Evolutionary conservation across 768 basidiomycete genomes (phyloP).

Genomic region (Pulveroboletus sp.): DNA sequence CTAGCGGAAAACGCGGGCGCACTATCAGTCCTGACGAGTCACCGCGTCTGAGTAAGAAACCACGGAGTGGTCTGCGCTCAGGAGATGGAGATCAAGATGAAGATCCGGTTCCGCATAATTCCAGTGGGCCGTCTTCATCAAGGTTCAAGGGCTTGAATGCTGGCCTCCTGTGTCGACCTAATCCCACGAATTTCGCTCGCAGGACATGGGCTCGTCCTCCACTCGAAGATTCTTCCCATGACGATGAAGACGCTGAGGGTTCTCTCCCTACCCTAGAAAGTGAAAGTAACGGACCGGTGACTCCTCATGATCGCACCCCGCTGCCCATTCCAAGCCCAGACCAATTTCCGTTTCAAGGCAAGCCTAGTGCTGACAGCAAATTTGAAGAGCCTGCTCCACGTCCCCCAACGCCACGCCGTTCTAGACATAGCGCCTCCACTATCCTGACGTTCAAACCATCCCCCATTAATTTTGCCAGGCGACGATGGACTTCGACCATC

Average conservation of each 20-base stretch:
- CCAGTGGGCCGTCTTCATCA: constrained; percentile 21
- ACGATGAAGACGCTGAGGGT: constrained; percentile 27
- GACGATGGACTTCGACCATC: constrained; percentile 49
- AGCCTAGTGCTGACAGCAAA: constrained; percentile 14
- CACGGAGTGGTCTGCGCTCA: constrained; percentile 15
- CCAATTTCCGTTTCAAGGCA: constrained; percentile 23
- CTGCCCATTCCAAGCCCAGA: constrained; percentile 37
- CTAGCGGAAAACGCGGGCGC: constrained; percentile 23
- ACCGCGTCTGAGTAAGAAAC: constrained; percentile 25
- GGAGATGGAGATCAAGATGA: constrained; percentile 30
- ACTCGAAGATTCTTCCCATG: constrained; percentile 32
- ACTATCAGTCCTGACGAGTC: constrained; percentile 20
- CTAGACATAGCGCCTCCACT: constrained; percentile 28
- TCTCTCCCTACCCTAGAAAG: constrained; percentile 41
- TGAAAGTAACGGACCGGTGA: constrained; percentile 47
- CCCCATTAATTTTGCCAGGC: constrained; percentile 58
- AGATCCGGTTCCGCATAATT: constrained; percentile 23
- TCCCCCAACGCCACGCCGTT: constrained; percentile 22
- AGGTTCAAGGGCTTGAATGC: constrained; percentile 37
- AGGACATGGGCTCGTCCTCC: constrained; percentile 50
- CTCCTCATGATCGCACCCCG: constrained; percentile 49
- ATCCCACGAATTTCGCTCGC: constrained; percentile 55
- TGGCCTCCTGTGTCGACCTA: constrained; percentile 51
- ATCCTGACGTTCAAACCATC: constrained; percentile 56
- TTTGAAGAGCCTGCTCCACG: constrained; percentile 21